A percentile compares a stretch with the other conserved stretches of the same genome.
Conservation (phyloP, 805 yeast species). For the Lipomyces mesembrius region DNA sequence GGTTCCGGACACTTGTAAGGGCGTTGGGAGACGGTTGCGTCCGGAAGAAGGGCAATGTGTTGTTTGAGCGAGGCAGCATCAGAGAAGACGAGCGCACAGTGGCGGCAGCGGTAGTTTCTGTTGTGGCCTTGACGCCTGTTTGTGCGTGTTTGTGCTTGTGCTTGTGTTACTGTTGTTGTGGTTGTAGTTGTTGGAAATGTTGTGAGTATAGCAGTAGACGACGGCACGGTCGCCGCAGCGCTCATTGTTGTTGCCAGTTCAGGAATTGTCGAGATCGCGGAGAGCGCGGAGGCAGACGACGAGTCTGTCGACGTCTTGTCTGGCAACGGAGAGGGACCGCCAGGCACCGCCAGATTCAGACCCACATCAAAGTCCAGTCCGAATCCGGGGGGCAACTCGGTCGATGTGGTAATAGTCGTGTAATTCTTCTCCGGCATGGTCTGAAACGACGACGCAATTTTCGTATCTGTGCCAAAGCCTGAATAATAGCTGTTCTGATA, state of each 20-base stretch:
- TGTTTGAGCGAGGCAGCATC: conserved; percentile 19
- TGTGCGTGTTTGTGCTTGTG: neutral
- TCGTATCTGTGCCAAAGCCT: neutral
- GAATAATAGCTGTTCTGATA: conserved; percentile 1
- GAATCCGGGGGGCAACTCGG: neutral
- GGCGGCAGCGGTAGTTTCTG: conserved; percentile 34
- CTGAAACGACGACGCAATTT: neutral
- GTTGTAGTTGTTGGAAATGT: neutral
- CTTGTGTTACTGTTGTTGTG: neutral
- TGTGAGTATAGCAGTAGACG: no score
- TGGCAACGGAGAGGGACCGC: neutral
- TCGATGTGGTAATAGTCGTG: neutral
- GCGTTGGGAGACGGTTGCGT: conserved; percentile 24
- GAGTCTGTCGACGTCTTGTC: neutral
- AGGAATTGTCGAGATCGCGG: neutral
- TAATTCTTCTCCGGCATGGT: neutral
- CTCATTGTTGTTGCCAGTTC: neutral
- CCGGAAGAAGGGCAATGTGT: conserved; percentile 22
- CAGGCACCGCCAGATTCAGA: neutral
- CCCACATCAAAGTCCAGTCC: neutral
- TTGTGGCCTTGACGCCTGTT: conserved; percentile 23
- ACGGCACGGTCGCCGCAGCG: neutral
- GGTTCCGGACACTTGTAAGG: conserved; percentile 32
- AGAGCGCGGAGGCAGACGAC: neutral
- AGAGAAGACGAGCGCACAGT: conserved; percentile 22